phyloP scores from a whole-genome alignment of 2,329 filamentous ascomycete species.

The Hawksworthiomyces lignivorus region DNA sequence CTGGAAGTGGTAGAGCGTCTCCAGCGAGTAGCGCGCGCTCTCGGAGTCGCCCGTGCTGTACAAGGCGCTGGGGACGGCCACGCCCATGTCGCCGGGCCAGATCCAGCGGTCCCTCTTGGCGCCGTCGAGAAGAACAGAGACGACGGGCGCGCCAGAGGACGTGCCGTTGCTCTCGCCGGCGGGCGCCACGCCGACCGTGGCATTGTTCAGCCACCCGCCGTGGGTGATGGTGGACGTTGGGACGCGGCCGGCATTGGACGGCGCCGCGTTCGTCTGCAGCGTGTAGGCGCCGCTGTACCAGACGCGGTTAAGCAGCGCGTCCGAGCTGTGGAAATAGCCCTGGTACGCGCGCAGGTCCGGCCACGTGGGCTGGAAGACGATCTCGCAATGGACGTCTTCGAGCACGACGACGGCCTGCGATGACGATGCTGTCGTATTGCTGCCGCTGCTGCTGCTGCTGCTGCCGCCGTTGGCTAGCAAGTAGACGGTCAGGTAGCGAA shows the following conservation, averaged over 20 bases:
- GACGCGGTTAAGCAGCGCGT: constrained; percentile 40
- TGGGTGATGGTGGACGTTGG: constrained; percentile 26
- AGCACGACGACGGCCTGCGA: too few relatives aligned
- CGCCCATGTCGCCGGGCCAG: constrained; percentile 30
- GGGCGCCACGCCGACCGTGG: constrained; percentile 18
- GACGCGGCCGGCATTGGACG: constrained; percentile 23
- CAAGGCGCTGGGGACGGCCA: constrained; percentile 41
- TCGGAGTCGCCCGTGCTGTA: constrained; percentile 42
- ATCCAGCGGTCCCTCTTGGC: constrained; percentile 12
- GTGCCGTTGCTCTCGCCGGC: too few relatives aligned
- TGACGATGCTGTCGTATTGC: too few relatives aligned
- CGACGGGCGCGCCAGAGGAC: constrained; percentile 13
- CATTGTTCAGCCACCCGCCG: constrained; percentile 31
- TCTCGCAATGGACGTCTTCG: constrained; percentile 22
- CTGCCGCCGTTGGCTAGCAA: constrained; percentile 13
- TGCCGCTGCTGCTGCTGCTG: background rate
- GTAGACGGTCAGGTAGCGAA: constrained; percentile 44
- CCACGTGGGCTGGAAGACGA: constrained; percentile 34
- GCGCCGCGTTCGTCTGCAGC: constrained; percentile 29
- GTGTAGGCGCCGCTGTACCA: constrained; percentile 46
- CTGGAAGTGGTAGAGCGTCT: constrained; percentile 30
- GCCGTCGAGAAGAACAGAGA: constrained; percentile 19
- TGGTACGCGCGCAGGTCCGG: constrained; percentile 42
- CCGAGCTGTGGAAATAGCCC: constrained; percentile 45
- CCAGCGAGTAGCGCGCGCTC: constrained; percentile 37